A percentile compares a stretch with the other conserved stretches of the same genome.
phyloP scores from a whole-genome alignment of 805 yeast genomes.

The Teunomyces barrocoloradensis region DNA sequence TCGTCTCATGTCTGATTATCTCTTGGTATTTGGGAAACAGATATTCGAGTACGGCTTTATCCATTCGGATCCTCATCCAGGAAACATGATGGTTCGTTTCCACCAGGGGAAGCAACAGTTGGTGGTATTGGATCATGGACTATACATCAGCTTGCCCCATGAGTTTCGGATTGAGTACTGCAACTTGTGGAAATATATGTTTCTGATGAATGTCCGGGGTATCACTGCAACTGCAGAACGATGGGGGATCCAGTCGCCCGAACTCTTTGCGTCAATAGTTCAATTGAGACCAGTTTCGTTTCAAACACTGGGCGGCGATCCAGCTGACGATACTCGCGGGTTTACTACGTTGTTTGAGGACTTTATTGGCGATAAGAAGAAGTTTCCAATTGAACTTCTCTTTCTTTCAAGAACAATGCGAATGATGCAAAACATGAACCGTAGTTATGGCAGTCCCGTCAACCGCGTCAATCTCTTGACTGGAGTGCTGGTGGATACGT shows the following conservation, averaged over 20 bases:
- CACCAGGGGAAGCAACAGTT: conserved; percentile 45
- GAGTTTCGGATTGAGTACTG: conserved; percentile 56
- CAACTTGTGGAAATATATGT: conserved; percentile 60
- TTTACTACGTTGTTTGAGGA: conserved; percentile 48
- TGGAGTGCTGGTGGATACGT: conserved; percentile 45
- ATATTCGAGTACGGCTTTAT: conserved; percentile 66
- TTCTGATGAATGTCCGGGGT: conserved; percentile 48
- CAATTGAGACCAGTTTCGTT: conserved; percentile 41
- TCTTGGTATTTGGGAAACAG: conserved; percentile 53
- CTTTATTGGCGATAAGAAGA: conserved; percentile 59
- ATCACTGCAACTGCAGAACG: conserved; percentile 46
- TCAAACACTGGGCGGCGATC: not conserved
- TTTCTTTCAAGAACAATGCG: conserved; percentile 71
- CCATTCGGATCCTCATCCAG: conserved; percentile 82
- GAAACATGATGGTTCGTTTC: conserved; percentile 54
- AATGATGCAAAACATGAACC: conserved; percentile 69
- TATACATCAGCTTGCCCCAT: conserved; percentile 55
- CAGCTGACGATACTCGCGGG: conserved; percentile 21
- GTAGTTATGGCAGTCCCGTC: conserved; percentile 67
- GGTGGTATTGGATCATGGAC: conserved; percentile 73
- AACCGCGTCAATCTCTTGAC: conserved; percentile 67
- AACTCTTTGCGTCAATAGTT: conserved; percentile 57
- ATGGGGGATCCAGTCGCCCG: conserved; percentile 74
- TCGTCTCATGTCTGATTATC: conserved; percentile 48
- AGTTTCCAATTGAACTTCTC: conserved; percentile 64